Percentiles rank a stretch among this genome's conserved stretches.
These are phyloP conservation scores for Suillus brevipes DNA, from an alignment of 768 basidiomycete species.

Conservation along the genomic window DNA sequence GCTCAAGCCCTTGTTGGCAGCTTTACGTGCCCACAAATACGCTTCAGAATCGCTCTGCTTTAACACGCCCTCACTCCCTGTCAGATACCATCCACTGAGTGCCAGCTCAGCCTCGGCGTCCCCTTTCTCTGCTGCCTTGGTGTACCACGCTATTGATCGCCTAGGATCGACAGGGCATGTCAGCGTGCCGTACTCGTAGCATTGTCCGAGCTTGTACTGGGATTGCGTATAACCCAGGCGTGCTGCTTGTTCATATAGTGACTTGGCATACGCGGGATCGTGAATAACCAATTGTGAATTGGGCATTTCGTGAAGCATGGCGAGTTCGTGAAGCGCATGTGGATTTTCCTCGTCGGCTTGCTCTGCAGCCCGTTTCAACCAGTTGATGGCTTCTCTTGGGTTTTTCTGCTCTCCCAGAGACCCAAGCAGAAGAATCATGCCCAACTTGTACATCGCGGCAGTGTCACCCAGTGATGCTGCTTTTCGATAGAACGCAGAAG, in stretches of 20 bases:
- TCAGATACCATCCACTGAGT: slow-evolving; percentile 97
- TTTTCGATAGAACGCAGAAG: slow-evolving; percentile 95
- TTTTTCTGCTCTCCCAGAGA: slow-evolving; percentile 80
- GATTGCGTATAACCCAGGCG: slow-evolving; percentile 92
- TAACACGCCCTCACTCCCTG: slow-evolving; percentile 90
- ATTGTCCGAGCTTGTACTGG: slow-evolving; percentile 94
- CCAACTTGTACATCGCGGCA: slow-evolving; percentile 99
- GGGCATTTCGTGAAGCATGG: slow-evolving; percentile 74
- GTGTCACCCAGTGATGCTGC: slow-evolving; percentile 96
- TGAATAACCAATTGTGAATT: slow-evolving; percentile 67
- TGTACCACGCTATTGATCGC: slow-evolving; percentile 97
- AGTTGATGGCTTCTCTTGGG: slow-evolving; percentile 88
- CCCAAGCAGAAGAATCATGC: slow-evolving; percentile 93
- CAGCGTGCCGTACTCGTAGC: slow-evolving; percentile 89
- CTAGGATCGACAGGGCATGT: slow-evolving; percentile 91
- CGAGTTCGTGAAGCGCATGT: slow-evolving; percentile 96
- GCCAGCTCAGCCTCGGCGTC: slow-evolving; percentile 94
- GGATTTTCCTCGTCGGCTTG: slow-evolving; percentile 99
- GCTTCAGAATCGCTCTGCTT: slow-evolving; percentile 99
- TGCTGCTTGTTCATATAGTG: slow-evolving; percentile 85
- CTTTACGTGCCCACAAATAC: slow-evolving; percentile 96
- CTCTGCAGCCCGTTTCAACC: slow-evolving; percentile 92
- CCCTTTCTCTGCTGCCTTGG: slow-evolving; percentile 96
- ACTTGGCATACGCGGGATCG: slow-evolving; percentile 81
- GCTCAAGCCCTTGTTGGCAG: slow-evolving; percentile 93